A percentile compares a stretch with the other conserved stretches of the same genome.
These are phyloP conservation scores for Botryotinia narcissicola DNA, from an alignment of 2,329 filamentous ascomycete species.

Conservation along the genomic window DNA sequence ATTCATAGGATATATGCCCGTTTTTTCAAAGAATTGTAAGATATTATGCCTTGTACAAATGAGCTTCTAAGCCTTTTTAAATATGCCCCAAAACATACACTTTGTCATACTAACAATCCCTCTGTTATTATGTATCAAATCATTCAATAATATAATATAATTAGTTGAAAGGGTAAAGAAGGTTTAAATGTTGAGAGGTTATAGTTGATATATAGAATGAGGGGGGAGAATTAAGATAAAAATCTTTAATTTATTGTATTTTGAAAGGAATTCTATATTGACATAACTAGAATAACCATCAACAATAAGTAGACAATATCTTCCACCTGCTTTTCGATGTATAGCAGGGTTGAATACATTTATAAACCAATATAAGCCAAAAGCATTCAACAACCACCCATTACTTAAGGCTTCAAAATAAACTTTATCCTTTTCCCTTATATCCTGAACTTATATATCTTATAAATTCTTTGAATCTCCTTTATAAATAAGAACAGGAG, in stretches of 20 bases:
- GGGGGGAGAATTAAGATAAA: neutral
- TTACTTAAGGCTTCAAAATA: neutral
- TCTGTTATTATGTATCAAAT: neutral
- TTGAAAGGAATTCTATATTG: neutral
- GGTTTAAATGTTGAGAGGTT: neutral
- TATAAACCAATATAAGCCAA: neutral
- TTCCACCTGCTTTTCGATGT: neutral
- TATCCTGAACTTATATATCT: neutral
- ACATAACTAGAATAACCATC: slow-evolving; percentile 16
- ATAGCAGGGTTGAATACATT: neutral
- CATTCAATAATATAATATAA: neutral
- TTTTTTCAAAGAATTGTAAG: too few relatives aligned
- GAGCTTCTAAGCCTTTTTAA: too few relatives aligned
- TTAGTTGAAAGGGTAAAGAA: neutral
- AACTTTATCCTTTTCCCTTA: neutral
- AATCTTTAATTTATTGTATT: neutral
- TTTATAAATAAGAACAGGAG: neutral
- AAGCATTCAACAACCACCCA: neutral
- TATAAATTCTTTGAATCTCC: neutral
- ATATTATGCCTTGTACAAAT: too few relatives aligned
- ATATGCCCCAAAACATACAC: too few relatives aligned
- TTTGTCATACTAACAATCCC: too few relatives aligned
- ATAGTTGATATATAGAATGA: neutral
- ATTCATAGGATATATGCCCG: too few relatives aligned
- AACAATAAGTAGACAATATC: neutral